Evolutionary conservation across 305 asterid species (phyloP).

Genomic region (Fraxinus ornus): DNA sequence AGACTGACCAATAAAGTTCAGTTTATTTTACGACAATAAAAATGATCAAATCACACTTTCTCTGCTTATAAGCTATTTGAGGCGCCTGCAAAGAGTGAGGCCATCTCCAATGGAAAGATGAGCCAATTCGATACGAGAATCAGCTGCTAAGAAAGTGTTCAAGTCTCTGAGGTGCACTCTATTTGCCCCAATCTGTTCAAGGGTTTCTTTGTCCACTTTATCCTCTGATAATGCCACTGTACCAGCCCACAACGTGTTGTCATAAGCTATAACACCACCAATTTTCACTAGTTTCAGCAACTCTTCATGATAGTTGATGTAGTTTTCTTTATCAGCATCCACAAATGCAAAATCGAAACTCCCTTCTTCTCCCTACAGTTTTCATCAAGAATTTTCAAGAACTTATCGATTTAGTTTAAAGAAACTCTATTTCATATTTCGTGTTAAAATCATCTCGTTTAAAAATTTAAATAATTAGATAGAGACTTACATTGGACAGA

Average conservation of each 20-base stretch:
- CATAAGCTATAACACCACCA: conserved; percentile 53
- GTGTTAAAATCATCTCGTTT: not conserved
- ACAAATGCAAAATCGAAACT: conserved; percentile 57
- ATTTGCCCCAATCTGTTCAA: conserved; percentile 28
- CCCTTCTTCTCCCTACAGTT: conserved; percentile 42
- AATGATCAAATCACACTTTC: not conserved
- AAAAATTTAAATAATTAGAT: not conserved
- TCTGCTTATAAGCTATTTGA: conserved; percentile 21
- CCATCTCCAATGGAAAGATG: conserved; percentile 62
- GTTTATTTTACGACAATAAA: too few relatives aligned
- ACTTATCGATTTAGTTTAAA: not conserved
- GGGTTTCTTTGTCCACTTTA: conserved; percentile 43
- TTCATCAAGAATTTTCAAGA: not conserved
- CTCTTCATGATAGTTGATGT: conserved; percentile 45
- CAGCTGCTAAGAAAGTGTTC: conserved; percentile 45
- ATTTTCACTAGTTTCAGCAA: conserved; percentile 42
- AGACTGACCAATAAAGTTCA: too few relatives aligned
- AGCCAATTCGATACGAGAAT: conserved; percentile 44
- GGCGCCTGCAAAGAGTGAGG: conserved; percentile 52
- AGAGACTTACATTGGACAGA: conserved; percentile 26
- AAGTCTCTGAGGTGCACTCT: conserved; percentile 32
- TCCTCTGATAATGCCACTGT: conserved; percentile 42
- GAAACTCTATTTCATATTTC: not conserved
- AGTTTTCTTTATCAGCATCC: conserved; percentile 57
- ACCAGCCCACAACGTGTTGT: conserved; percentile 60